Percentiles rank a stretch among this genome's conserved stretches.
These are phyloP conservation scores for Aspergillus incahuasiensis DNA, from an alignment of 495 filamentous ascomycete genomes.

Conservation along the genomic window DNA sequence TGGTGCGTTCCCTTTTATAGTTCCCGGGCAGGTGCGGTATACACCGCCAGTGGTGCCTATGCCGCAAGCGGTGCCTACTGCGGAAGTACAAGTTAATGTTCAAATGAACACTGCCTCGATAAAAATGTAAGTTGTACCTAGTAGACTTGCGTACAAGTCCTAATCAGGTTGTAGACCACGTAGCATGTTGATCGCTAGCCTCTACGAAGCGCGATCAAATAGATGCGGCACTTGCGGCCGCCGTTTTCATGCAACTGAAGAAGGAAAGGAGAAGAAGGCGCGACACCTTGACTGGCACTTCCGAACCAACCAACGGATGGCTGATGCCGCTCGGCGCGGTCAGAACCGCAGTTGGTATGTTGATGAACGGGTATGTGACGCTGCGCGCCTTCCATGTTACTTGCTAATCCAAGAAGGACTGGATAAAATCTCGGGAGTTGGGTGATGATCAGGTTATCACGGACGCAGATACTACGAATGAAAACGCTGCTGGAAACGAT, in stretches of 20 bases:
- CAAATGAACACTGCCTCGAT: conserved; percentile 68
- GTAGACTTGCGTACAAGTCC: neutral
- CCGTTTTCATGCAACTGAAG: conserved; percentile 70
- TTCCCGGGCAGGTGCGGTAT: conserved; percentile 37
- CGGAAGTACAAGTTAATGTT: conserved; percentile 52
- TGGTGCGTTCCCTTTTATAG: conserved; percentile 34
- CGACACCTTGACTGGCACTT: conserved; percentile 98
- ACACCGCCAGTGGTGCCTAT: conserved; percentile 32
- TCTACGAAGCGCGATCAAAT: conserved; percentile 76
- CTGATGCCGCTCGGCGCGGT: conserved; percentile 72
- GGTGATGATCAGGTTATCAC: conserved; percentile 55
- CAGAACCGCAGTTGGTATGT: conserved; percentile 92
- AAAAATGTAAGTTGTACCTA: conserved; percentile 59
- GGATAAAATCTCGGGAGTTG: conserved; percentile 77
- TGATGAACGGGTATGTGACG: conserved; percentile 70
- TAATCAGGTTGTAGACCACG: conserved; percentile 57
- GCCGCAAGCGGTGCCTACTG: conserved; percentile 20
- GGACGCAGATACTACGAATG: conserved; percentile 36
- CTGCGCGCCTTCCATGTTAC: neutral
- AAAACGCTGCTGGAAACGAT: conserved; percentile 30
- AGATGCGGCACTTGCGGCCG: conserved; percentile 88
- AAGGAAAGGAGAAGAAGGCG: conserved; percentile 80
- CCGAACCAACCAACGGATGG: conserved; percentile 81
- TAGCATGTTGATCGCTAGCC: conserved; percentile 60
- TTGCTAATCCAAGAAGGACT: conserved; percentile 53